Percentiles rank a stretch among this genome's conserved stretches.
Conservation (phyloP, 352 stramenopile species). For the Globisporangium heterothallicum region DNA sequence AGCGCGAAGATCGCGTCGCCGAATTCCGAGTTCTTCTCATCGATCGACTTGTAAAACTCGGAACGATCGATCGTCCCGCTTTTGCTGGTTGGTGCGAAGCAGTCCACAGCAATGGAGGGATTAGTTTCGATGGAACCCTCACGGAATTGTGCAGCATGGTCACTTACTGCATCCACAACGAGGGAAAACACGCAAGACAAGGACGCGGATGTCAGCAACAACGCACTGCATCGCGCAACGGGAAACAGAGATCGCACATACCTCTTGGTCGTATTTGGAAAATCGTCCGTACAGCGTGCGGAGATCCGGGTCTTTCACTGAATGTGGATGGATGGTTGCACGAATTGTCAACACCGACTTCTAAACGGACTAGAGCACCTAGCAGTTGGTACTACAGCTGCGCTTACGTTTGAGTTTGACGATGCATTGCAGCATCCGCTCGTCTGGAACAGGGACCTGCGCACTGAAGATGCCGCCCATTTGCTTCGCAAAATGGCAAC, state of each 20-base stretch:
- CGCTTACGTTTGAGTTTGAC: constrained; percentile 51
- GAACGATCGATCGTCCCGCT: constrained; percentile 59
- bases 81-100: constrained; percentile 32
- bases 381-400: neutral
- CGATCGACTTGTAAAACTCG: constrained; percentile 66
- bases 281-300: constrained; percentile 48
- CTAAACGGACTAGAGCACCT: neutral
- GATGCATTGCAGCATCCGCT: constrained; percentile 71
- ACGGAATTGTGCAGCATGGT: too few species aligned
- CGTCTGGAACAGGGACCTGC: constrained; percentile 46
- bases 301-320: constrained; percentile 62
- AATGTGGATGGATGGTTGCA: neutral
- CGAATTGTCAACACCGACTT: neutral
- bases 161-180: neutral
- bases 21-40: constrained; percentile 66
- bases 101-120: neutral
- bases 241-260: constrained; percentile 12
- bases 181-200: neutral
- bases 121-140: too few species aligned
- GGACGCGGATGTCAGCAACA: too few species aligned
- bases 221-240: too few species aligned
- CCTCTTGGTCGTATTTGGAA: constrained; percentile 62
- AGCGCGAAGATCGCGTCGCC: constrained; percentile 69
- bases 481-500: too few species aligned
- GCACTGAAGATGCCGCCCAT: constrained; percentile 49